These are phyloP conservation scores for Pseudozyma pruni DNA, from an alignment of 1,284 basidiomycete species.

Conservation along the genomic window DNA sequence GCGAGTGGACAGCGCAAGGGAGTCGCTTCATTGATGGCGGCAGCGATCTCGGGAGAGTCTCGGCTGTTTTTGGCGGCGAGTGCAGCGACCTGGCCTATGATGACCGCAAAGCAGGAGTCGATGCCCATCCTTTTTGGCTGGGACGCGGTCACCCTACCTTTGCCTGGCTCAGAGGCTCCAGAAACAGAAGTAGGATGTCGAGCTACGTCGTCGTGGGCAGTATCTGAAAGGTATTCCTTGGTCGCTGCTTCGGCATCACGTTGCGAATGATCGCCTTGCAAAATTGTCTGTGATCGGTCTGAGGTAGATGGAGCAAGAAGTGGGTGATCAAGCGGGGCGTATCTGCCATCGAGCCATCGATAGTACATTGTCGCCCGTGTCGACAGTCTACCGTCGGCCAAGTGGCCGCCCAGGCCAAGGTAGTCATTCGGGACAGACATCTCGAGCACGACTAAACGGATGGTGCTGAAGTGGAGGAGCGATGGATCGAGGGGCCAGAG, in stretches of 20 bases:
- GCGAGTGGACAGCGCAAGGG: not conserved
- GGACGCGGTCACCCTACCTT: not conserved
- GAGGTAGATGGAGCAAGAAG: not conserved
- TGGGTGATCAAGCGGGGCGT: conserved; percentile 1
- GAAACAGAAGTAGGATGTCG: too few species aligned
- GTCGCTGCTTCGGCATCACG: too few species aligned
- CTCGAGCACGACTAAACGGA: not conserved
- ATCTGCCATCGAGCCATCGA: conserved; percentile 14
- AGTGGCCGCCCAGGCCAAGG: not conserved
- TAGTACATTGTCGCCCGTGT: conserved; percentile 1
- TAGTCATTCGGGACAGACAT: not conserved
- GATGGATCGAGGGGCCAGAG: too few species aligned
- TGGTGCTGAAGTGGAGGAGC: not conserved
- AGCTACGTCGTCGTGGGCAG: too few species aligned
- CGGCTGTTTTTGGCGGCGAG: not conserved
- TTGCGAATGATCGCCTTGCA: not conserved
- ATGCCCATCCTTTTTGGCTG: not conserved
- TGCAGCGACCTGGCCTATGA: conserved; percentile 3
- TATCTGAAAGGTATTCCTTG: too few species aligned
- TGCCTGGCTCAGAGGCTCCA: not conserved
- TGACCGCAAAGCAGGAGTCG: conserved; percentile 3
- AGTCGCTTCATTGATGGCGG: conserved; percentile 4
- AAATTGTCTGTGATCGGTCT: not conserved
- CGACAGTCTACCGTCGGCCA: conserved; percentile 4
- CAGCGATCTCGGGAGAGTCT: not conserved